These are phyloP conservation scores for Chionographis japonica DNA, from an alignment of 106 monocot genomes.

Conservation along the genomic window DNA sequence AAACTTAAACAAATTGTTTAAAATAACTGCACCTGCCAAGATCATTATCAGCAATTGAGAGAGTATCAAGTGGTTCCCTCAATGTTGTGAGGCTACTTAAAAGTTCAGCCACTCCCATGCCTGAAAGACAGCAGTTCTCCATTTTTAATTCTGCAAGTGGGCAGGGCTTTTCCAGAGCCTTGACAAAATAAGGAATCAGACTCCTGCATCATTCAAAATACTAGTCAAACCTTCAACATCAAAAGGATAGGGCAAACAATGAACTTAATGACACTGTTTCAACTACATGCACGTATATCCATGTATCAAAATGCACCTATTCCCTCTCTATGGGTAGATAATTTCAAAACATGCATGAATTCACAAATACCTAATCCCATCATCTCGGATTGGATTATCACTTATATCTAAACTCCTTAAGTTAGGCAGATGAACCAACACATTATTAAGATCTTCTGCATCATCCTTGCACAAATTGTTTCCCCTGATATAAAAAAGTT, in stretches of 20 bases:
- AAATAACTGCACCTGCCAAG: constrained; percentile 58
- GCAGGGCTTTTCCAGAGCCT: constrained; percentile 24
- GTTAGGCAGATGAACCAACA: constrained; percentile 62
- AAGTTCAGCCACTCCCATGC: constrained; percentile 49
- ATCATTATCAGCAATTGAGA: constrained; percentile 79
- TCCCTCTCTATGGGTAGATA: too few species aligned
- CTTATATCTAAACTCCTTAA: constrained; percentile 74
- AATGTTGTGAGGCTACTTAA: constrained; percentile 29
- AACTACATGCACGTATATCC: too few species aligned
- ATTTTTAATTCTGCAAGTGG: constrained; percentile 56
- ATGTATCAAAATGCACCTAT: too few species aligned
- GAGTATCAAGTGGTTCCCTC: constrained; percentile 43
- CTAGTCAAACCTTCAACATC: background rate
- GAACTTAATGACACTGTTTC: too few species aligned
- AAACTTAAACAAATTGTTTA: too few species aligned
- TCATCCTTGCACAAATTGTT: constrained; percentile 66
- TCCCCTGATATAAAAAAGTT: constrained; percentile 37
- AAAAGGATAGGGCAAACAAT: too few species aligned
- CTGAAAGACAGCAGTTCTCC: constrained; percentile 68
- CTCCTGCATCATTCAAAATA: constrained; percentile 33
- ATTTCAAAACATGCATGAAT: background rate
- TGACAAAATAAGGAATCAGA: constrained; percentile 66
- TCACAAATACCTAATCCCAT: constrained; percentile 63
- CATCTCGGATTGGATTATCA: constrained; percentile 83
- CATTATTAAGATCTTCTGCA: constrained; percentile 53